A percentile compares a stretch with the other conserved stretches of the same genome.
phyloP scores from a whole-genome alignment of 208 protist genomes.

The Phytomonas sp. region DNA sequence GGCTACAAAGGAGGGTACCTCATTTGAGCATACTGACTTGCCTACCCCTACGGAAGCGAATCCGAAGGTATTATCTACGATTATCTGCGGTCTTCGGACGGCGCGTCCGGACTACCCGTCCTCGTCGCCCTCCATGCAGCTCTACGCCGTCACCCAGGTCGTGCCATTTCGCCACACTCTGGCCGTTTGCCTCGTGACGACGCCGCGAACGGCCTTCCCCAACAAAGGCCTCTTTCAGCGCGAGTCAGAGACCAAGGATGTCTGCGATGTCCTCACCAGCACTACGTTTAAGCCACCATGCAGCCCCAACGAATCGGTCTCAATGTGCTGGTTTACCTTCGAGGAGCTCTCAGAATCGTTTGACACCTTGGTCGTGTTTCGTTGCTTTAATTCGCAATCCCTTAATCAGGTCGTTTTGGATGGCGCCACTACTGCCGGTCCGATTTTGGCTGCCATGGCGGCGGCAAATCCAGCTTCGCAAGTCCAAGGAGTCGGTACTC shows the following conservation, averaged over 20 bases:
- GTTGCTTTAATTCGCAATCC: constrained; percentile 26
- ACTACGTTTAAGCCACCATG: neutral
- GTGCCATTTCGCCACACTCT: constrained; percentile 62
- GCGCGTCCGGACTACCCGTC: neutral
- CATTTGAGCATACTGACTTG: neutral
- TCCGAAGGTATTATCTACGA: neutral
- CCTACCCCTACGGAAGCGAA: neutral
- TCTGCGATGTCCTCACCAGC: constrained; percentile 24
- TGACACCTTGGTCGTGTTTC: constrained; percentile 57
- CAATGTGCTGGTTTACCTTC: constrained; percentile 57
- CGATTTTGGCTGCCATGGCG: neutral
- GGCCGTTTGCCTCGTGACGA: constrained; percentile 58
- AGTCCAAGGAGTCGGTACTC: neutral
- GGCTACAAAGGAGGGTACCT: neutral
- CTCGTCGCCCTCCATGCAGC: constrained; percentile 21
- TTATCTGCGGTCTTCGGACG: neutral
- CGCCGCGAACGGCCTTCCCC: constrained; percentile 24
- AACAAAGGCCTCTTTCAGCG: constrained; percentile 30
- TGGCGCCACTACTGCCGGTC: constrained; percentile 2
- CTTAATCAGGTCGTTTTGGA: constrained; percentile 16
- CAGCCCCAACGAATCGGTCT: constrained; percentile 14
- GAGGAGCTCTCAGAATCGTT: constrained; percentile 56
- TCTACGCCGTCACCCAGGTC: constrained; percentile 61
- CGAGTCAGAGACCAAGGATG: constrained; percentile 37
- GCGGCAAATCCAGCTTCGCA: neutral